Conservation (phyloP, 495 filamentous ascomycete species). For the Penicillium cinerascens region DNA sequence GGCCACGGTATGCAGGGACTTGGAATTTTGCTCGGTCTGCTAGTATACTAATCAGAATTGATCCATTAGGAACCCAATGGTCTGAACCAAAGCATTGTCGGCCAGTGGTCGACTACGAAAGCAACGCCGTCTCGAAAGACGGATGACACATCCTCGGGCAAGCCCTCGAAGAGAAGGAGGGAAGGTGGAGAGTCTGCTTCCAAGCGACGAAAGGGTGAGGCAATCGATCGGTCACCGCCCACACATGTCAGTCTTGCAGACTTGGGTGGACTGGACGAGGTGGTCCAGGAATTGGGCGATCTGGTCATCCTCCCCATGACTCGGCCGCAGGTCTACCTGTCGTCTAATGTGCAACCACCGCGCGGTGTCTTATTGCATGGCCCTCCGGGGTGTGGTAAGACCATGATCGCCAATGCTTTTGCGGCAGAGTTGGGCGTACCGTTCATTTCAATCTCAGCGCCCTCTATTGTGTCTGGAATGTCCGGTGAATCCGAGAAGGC, state of each 20-base stretch:
- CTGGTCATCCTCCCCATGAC: constrained; percentile 80
- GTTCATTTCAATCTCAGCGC: constrained; percentile 84
- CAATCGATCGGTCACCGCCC: constrained; percentile 65
- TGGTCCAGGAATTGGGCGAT: constrained; percentile 72
- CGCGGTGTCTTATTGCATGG: constrained; percentile 91
- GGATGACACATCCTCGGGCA: constrained; percentile 13
- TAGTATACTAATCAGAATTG: constrained; percentile 4
- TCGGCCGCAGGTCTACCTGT: constrained; percentile 60
- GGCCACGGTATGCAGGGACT: constrained; percentile 25
- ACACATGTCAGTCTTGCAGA: constrained; percentile 73
- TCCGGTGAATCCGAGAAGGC: constrained; percentile 96
- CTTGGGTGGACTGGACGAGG: constrained; percentile 79
- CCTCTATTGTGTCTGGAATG: constrained; percentile 89
- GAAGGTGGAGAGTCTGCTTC: constrained; percentile 64
- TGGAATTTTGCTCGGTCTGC: neutral
- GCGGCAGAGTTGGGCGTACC: constrained; percentile 81
- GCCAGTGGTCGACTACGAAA: constrained; percentile 59
- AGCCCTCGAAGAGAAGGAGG: constrained; percentile 44
- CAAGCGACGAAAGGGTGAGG: constrained; percentile 62
- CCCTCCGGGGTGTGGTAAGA: constrained; percentile 94
- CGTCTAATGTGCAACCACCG: constrained; percentile 63
- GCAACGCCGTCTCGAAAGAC: constrained; percentile 31
- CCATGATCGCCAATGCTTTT: constrained; percentile 86
- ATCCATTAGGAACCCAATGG: constrained; percentile 55
- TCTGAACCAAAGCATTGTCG: constrained; percentile 72